A percentile compares a stretch with the other conserved stretches of the same genome.
Conservation (phyloP, 1,284 basidiomycete species). For the Ceratobasidium sp. region DNA sequence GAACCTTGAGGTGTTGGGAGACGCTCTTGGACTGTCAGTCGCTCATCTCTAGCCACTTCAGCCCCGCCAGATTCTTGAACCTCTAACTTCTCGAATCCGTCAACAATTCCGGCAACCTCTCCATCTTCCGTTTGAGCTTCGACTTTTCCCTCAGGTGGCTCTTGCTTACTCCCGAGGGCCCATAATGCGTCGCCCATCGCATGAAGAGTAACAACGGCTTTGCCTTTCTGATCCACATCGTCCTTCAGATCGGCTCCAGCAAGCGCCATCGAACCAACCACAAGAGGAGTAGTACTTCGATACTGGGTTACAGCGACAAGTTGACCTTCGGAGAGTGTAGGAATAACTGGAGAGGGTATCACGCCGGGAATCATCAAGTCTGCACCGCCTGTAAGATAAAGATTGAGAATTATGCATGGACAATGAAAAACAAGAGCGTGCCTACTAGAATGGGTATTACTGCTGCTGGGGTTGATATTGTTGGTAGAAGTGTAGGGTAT, state of each 20-base stretch:
- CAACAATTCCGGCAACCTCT: slow-evolving; percentile 37
- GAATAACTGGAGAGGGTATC: slow-evolving; percentile 66
- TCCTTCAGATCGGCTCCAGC: slow-evolving; percentile 63
- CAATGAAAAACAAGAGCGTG: slow-evolving; percentile 2
- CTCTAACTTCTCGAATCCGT: slow-evolving; percentile 4
- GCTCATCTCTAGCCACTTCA: slow-evolving; percentile 50
- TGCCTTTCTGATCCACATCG: slow-evolving; percentile 69
- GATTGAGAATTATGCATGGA: slow-evolving; percentile 21
- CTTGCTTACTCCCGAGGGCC: slow-evolving; percentile 72
- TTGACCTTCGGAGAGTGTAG: slow-evolving; percentile 57
- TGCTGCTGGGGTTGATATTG: slow-evolving; percentile 71
- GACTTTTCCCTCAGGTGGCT: slow-evolving; percentile 64
- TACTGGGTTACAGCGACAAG: slow-evolving; percentile 73
- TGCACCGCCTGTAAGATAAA: slow-evolving; percentile 62
- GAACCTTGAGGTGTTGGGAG: slow-evolving; percentile 49
- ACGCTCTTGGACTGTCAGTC: slow-evolving; percentile 7
- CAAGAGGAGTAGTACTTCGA: slow-evolving; percentile 67
- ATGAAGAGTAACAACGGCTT: slow-evolving; percentile 77
- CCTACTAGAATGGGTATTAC: slow-evolving; percentile 75
- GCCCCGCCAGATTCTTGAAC: slow-evolving; percentile 49
- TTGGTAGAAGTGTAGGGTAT: slow-evolving; percentile 71
- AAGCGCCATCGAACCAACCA: slow-evolving; percentile 76
- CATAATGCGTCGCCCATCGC: slow-evolving; percentile 79
- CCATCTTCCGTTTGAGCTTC: slow-evolving; percentile 43
- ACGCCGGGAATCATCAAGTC: slow-evolving; percentile 86